These are phyloP conservation scores for Laetiporus sulphureus DNA, from an alignment of 1,284 basidiomycete genomes.

Conservation along the genomic window DNA sequence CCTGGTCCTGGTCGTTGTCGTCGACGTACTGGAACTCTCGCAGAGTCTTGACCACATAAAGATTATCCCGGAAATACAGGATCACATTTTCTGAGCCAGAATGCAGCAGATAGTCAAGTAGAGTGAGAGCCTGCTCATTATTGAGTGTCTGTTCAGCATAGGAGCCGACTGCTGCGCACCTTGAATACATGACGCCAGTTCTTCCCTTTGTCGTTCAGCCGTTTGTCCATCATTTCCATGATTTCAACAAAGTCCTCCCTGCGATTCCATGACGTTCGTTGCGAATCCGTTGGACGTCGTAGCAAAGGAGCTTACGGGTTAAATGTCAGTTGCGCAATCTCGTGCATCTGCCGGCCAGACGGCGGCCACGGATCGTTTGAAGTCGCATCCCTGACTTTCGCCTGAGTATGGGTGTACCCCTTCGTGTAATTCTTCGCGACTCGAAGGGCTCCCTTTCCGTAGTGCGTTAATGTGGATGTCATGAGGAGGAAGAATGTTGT, in stretches of 20 bases:
- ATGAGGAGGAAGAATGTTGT: background rate
- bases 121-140: slow-evolving; percentile 72
- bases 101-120: slow-evolving; percentile 93
- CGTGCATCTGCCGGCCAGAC: slow-evolving; percentile 95
- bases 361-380: slow-evolving; percentile 98
- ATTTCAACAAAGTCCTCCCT: slow-evolving; percentile 97
- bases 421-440: slow-evolving; percentile 91
- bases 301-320: slow-evolving; percentile 65
- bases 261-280: background rate
- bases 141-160: background rate
- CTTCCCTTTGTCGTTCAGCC: slow-evolving; percentile 98
- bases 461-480: slow-evolving; percentile 3
- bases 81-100: slow-evolving; percentile 95
- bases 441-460: slow-evolving; percentile 65
- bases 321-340: slow-evolving; percentile 92
- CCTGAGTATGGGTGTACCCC: slow-evolving; percentile 85
- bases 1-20: slow-evolving; percentile 90
- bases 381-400: slow-evolving; percentile 93
- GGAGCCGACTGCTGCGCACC: slow-evolving; percentile 33
- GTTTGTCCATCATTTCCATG: slow-evolving; percentile 98
- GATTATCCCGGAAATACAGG: slow-evolving; percentile 93
- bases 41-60: slow-evolving; percentile 97
- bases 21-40: slow-evolving; percentile 98
- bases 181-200: slow-evolving; percentile 99
- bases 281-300: background rate